phyloP scores from a whole-genome alignment of 108 stramenopile genomes.

The Skeletonema potamos region DNA sequence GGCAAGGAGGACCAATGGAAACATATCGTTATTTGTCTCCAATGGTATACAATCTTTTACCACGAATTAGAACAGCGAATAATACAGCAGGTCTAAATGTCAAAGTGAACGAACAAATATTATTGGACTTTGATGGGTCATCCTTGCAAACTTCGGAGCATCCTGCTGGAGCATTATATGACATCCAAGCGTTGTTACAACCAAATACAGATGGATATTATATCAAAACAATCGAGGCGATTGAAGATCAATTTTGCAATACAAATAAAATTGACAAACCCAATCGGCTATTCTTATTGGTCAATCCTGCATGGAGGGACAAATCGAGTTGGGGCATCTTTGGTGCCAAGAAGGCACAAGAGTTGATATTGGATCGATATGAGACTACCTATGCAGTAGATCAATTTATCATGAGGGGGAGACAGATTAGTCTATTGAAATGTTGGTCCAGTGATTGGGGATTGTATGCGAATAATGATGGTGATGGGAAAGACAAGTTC shows the following conservation, averaged over 20 bases:
- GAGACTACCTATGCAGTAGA: constrained; percentile 32
- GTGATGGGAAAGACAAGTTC: background rate
- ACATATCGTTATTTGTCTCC: constrained; percentile 34
- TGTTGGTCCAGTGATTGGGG: constrained; percentile 25
- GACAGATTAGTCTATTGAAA: constrained; percentile 25
- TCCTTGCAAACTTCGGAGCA: constrained; percentile 20
- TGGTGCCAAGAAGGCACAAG: constrained; percentile 20
- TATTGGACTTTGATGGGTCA: constrained; percentile 35
- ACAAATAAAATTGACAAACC: constrained; percentile 16
- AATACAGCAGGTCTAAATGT: constrained; percentile 4
- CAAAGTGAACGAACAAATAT: constrained; percentile 25
- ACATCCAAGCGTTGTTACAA: constrained; percentile 24
- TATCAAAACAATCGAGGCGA: constrained; percentile 9
- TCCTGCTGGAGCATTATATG: constrained; percentile 24
- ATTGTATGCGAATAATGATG: background rate
- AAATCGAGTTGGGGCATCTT: constrained; percentile 34
- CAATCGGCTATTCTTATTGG: constrained; percentile 25
- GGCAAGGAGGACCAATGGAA: constrained; percentile 42
- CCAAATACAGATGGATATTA: constrained; percentile 35
- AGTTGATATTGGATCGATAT: constrained; percentile 31
- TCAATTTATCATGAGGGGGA: constrained; percentile 27
- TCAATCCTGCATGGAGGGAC: constrained; percentile 44
- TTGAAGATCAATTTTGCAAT: constrained; percentile 38
- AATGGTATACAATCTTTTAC: constrained; percentile 5
- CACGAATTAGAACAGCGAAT: background rate